phyloP scores from a whole-genome alignment of 306 rosid species.

The Ormosia emarginata region DNA sequence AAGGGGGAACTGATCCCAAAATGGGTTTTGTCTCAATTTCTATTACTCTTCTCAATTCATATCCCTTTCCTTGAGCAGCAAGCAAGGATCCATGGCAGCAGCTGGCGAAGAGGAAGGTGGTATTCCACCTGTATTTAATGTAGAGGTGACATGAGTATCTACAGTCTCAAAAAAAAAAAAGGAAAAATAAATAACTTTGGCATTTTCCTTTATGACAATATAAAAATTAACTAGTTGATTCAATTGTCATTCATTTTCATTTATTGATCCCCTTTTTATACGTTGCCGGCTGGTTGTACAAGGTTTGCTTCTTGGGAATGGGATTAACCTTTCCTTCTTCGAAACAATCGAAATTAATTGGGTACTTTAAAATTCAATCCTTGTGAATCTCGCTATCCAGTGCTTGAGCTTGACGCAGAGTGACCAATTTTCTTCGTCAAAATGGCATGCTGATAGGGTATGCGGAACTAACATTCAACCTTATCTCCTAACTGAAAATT shows the following conservation, averaged over 20 bases:
- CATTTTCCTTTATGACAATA: not conserved
- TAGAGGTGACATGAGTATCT: not conserved
- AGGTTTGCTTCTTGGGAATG: not conserved
- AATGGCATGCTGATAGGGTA: not conserved
- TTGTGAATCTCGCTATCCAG: not conserved
- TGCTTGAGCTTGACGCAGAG: not conserved
- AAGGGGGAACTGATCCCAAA: not conserved
- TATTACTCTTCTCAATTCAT: not conserved
- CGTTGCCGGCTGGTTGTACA: not conserved
- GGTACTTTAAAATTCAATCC: not conserved
- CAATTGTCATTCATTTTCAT: not conserved
- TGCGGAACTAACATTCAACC: conserved; percentile 1
- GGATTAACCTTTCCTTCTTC: not conserved
- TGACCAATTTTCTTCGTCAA: not conserved
- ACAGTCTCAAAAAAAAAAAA: not conserved
- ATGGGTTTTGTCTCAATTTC: not conserved
- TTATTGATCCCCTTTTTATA: not conserved
- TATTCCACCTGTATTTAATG: not conserved
- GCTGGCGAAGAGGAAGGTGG: not conserved
- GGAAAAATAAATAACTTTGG: not conserved
- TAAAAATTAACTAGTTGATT: not conserved
- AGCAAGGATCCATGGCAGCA: not conserved
- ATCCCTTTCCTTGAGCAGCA: not conserved
- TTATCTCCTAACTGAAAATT: not conserved
- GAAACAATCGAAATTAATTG: not conserved